Evolutionary conservation across 352 stramenopile species (phyloP), one percentile per base, ranked within the genome.

Genomic region (Elongisporangium prolatum): DNA sequence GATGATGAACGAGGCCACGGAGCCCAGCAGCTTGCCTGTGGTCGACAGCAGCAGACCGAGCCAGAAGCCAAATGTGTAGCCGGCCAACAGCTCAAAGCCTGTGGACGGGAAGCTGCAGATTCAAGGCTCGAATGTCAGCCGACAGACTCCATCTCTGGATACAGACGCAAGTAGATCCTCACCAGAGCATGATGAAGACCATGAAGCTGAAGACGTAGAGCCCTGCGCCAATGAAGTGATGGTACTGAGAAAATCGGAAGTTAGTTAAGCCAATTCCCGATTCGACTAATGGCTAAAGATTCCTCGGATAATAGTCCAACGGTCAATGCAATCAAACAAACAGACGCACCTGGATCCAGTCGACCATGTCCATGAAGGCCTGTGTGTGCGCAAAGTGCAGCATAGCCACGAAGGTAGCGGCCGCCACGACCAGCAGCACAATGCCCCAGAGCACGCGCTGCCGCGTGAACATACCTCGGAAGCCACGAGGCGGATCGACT

Each of bases 21-120:
- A 93, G 25, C 84, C 81, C 24, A 74, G 50, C 44, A 91, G 75
- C 60, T 93, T 91, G 28, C 84, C 84, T 7, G 68, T 60, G 0
- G 74, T 87, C 22, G 84, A 75, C 21, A 93, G 62, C 34, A 87
- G 16, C 7, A 91, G 65, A 0, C 81, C 84, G 38, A 88, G 72
- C 76, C 77, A 90, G 50, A 91, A 87, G 57, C 76, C 81, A 52
- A 93, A 93, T 24, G 86, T 80, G 58, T 91, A 91, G 34, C 84
- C 81, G 1, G 84, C 81, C 18, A 91, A 58, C 13, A 93, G 59
- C 65, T 93, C 84, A 64, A 91, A 91, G 5, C 75, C 75, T 9
- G 81, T 91, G 17, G 84, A 91, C 6, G 84, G 84, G 37, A 91
- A 87, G 62, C 77, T 84, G 48, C 3, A 52, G 0, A n/a, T n/a